phyloP scores from a whole-genome alignment of 345 rosid genomes.

The Syzygium jambos region DNA sequence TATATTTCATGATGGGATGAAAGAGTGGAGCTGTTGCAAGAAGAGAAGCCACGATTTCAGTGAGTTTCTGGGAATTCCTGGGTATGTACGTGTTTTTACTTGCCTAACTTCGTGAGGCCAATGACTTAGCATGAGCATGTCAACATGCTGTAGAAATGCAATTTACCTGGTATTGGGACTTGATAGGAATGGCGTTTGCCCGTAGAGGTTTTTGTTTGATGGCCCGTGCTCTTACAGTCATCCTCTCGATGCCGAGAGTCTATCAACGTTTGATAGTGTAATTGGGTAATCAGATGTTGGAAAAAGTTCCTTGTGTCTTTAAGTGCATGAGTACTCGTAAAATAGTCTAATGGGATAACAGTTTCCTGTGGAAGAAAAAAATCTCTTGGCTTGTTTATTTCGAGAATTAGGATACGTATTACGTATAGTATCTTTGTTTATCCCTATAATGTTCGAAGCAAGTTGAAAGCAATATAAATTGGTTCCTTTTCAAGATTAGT shows the following conservation, averaged over 20 bases:
- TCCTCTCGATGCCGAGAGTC: neutral
- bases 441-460: neutral
- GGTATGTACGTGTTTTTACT: conserved; percentile 27
- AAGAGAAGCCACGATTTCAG: conserved; percentile 88
- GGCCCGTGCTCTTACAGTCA: neutral
- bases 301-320: neutral
- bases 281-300: neutral
- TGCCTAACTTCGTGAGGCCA: neutral
- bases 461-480: neutral
- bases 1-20: conserved; percentile 86
- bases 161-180: neutral
- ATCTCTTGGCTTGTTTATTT: neutral
- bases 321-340: neutral
- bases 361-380: neutral
- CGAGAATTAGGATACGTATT: neutral
- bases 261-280: neutral
- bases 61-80: conserved; percentile 78
- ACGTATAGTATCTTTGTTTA: neutral
- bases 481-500: neutral
- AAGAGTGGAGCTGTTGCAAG: conserved; percentile 99
- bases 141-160: neutral
- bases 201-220: neutral
- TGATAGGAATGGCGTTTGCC: neutral
- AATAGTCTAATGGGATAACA: neutral
- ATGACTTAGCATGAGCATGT: neutral